These are phyloP conservation scores for Westerdykella aurantiaca DNA, from an alignment of 2,329 filamentous ascomycete genomes.

Conservation along the genomic window DNA sequence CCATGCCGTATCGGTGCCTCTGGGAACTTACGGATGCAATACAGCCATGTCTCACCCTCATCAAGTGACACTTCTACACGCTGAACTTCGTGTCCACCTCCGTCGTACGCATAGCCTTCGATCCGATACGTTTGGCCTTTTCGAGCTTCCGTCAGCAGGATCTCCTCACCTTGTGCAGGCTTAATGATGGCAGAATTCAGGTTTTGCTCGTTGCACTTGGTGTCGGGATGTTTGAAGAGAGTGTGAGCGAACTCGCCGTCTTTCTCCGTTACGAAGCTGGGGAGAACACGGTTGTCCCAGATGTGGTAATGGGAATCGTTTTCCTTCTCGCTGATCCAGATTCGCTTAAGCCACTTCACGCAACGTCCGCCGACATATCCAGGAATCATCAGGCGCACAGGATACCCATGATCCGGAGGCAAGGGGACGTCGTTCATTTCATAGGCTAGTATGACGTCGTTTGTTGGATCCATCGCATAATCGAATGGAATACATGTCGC, in stretches of 20 bases:
- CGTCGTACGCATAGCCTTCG: constrained; percentile 48
- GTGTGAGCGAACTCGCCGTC: constrained; percentile 45
- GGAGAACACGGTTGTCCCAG: constrained; percentile 52
- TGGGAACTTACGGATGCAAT: constrained; percentile 46
- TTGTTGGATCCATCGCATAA: constrained; percentile 6
- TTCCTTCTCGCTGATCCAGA: constrained; percentile 45
- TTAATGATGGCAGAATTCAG: constrained; percentile 50
- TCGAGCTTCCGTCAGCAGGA: constrained; percentile 36
- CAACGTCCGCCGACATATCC: constrained; percentile 48
- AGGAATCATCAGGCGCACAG: constrained; percentile 45
- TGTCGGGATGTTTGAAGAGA: constrained; percentile 46
- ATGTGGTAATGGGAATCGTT: constrained; percentile 51
- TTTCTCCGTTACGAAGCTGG: constrained; percentile 46
- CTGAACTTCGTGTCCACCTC: constrained; percentile 47
- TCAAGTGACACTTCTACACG: constrained; percentile 50
- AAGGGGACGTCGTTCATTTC: constrained; percentile 46
- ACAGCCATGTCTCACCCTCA: constrained; percentile 46
- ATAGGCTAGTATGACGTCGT: constrained; percentile 11
- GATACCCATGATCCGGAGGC: constrained; percentile 43
- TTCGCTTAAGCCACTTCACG: constrained; percentile 50
- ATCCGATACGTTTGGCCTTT: constrained; percentile 42
- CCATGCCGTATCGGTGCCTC: constrained; percentile 47
- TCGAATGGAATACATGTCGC: constrained; percentile 44
- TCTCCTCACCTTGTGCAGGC: constrained; percentile 41
- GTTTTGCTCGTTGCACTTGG: constrained; percentile 43